Percentiles rank a stretch among this genome's conserved stretches.
Conservation (phyloP, 768 basidiomycete genomes). For the Rhodosporidiobolus sp. region DNA sequence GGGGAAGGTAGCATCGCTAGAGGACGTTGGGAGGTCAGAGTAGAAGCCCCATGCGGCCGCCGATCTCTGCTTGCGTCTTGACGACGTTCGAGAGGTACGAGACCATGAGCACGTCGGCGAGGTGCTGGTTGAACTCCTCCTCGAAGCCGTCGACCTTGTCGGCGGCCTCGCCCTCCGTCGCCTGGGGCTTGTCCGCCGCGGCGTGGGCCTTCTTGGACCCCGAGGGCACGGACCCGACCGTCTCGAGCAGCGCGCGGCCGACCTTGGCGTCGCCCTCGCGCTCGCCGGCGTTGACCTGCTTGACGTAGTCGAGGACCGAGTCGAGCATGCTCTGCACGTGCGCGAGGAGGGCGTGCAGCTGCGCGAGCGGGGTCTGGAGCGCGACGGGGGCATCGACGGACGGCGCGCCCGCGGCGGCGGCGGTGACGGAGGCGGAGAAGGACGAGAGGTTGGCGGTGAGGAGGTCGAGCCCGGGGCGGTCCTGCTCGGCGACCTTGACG, state of each 20-base stretch:
- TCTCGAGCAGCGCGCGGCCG: conserved; percentile 87
- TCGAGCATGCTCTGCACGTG: conserved; percentile 74
- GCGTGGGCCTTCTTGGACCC: background rate
- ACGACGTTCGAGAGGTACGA: conserved; percentile 84
- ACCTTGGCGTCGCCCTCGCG: conserved; percentile 75
- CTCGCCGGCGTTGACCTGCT: conserved; percentile 72
- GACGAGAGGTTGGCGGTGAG: conserved; percentile 19
- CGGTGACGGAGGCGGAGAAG: background rate
- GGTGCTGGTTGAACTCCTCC: conserved; percentile 63
- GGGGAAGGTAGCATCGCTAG: too few relatives aligned
- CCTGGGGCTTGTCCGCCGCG: background rate
- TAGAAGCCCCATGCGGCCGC: too few relatives aligned
- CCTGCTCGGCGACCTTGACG: conserved; percentile 74
- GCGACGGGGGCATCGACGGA: conserved; percentile 36
- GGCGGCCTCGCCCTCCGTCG: conserved; percentile 51
- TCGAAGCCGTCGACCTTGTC: conserved; percentile 57
- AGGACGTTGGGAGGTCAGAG: too few relatives aligned
- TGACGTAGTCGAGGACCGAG: conserved; percentile 79
- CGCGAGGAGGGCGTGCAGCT: conserved; percentile 69
- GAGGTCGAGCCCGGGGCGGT: conserved; percentile 75
- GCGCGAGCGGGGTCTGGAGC: conserved; percentile 66
- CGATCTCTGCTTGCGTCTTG: conserved; percentile 75
- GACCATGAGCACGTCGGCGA: conserved; percentile 78
- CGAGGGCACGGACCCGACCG: conserved; percentile 63
- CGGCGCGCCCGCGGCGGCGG: background rate